Evolutionary conservation across 768 basidiomycete genomes (phyloP), one percentile per base, ranked within the genome.

Genomic region (Coprinopsis strossmayeri): DNA sequence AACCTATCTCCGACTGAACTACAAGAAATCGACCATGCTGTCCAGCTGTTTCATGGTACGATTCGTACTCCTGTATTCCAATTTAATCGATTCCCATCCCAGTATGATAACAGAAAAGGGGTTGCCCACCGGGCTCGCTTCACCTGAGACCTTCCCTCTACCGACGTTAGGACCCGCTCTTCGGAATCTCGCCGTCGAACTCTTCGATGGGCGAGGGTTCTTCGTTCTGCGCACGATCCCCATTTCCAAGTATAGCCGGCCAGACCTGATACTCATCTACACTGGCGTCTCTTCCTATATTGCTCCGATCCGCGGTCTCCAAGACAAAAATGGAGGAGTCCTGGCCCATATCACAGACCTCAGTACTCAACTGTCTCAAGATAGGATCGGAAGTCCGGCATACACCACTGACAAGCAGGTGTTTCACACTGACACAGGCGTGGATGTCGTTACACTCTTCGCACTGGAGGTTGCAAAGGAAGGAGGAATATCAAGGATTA

Each of bases 321-420:
- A 60, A 25, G 61, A 63, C 37, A 45, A 45, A 5, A 59, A 57
- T 11, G 53, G 56, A 57, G 71, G 71, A 10, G 62, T 76, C 9
- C 68, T 74, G 9, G 68, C 71, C 1, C 71, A 74, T 45, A 71
- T 76, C 59, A 74, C 71, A 43, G 73, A 76, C 52, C 64, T 76
- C 24, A 35, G 21, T 5, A 27, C 42, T 11, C 67, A 65, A n/a
- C 55, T 60, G 32, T 63, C 61, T 34, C 64, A 69, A 28, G 58
- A 66, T 24, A 62, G 61, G 52, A 70, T 70, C 40, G 69, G 69
- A 2, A 67, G 68, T 23, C 65, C 74, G 2, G 73, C 73, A 17
- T 74, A 74, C 52, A 74, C 70, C 5, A 74, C 72, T 2, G 72
- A 72, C 55, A 70, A 70, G 55, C 75, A 77, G 55, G 73, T 75